These are phyloP conservation scores for Yarrowia divulgata DNA, from an alignment of 805 yeast species.

Conservation along the genomic window DNA sequence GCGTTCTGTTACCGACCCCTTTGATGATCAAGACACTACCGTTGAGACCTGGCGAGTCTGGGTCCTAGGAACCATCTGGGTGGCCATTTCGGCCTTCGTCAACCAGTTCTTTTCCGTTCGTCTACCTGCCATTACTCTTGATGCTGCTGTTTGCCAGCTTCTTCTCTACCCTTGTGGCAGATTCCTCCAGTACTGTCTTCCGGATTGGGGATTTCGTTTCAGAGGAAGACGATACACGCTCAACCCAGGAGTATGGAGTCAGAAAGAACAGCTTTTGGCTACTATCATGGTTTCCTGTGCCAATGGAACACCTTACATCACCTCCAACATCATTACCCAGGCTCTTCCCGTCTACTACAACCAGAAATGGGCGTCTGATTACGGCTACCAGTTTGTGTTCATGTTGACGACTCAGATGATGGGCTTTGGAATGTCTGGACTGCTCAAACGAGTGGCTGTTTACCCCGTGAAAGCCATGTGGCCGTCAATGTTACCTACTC, in stretches of 20 bases:
- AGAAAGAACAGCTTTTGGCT: not conserved
- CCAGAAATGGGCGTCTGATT: not conserved
- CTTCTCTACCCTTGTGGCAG: not conserved
- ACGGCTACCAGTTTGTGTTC: not conserved
- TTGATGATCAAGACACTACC: not conserved
- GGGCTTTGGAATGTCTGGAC: not conserved
- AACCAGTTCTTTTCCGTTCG: slow-evolving; percentile 1
- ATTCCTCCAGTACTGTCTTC: not conserved
- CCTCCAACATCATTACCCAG: not conserved
- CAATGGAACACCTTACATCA: not conserved
- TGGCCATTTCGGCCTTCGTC: not conserved
- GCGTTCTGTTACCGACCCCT: not conserved
- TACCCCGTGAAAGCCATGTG: slow-evolving; percentile 2
- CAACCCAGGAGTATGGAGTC: not conserved
- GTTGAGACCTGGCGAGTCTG: slow-evolving; percentile 8
- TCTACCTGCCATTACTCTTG: not conserved
- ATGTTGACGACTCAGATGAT: not conserved
- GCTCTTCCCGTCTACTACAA: not conserved
- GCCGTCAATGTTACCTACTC: not conserved
- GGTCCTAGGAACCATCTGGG: not conserved
- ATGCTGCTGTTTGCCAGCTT: not conserved
- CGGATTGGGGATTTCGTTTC: not conserved
- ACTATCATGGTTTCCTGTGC: not conserved
- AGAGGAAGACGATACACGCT: not conserved
- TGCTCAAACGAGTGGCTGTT: not conserved